These are phyloP conservation scores for Ogataea angusta DNA, from an alignment of 805 yeast genomes.

Conservation along the genomic window DNA sequence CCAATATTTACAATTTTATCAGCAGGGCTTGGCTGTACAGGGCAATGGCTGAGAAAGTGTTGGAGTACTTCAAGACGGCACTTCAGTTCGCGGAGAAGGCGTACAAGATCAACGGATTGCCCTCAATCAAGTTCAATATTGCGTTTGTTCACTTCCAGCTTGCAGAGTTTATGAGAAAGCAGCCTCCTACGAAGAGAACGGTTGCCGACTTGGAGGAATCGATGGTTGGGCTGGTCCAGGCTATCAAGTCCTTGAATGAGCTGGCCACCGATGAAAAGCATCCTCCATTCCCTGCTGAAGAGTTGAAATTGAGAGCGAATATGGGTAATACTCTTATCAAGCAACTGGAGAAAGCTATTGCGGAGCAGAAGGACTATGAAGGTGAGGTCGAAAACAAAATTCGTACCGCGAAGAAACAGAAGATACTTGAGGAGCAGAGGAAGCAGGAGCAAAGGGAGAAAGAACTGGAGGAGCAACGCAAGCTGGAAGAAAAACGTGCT, in stretches of 20 bases:
- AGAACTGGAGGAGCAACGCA: constrained; percentile 42
- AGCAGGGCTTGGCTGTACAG: constrained; percentile 89
- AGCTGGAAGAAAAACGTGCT: constrained; percentile 41
- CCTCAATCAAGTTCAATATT: constrained; percentile 66
- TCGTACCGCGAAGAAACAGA: constrained; percentile 65
- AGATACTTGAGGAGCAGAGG: constrained; percentile 52
- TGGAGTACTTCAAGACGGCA: constrained; percentile 57
- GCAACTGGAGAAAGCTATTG: constrained; percentile 65
- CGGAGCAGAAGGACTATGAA: constrained; percentile 71
- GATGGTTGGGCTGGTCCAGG: constrained; percentile 55
- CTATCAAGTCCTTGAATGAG: constrained; percentile 55
- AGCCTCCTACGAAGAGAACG: constrained; percentile 56
- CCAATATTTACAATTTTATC: constrained; percentile 64
- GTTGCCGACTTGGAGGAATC: constrained; percentile 59
- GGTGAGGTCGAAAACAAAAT: constrained; percentile 54
- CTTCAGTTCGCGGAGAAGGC: constrained; percentile 64
- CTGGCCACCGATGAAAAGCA: constrained; percentile 51
- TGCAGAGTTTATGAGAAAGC: constrained; percentile 75
- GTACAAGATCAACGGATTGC: constrained; percentile 37
- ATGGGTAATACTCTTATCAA: constrained; percentile 77
- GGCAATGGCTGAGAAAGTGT: constrained; percentile 64
- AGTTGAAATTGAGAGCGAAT: constrained; percentile 80
- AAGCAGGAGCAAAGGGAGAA: constrained; percentile 42
- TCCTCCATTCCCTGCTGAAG: constrained; percentile 78
- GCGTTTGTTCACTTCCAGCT: constrained; percentile 83